Evolutionary conservation across 106 monocot genomes (phyloP), one percentile per base, ranked within the genome.

Genomic region (Apostasia shenzhenica): DNA sequence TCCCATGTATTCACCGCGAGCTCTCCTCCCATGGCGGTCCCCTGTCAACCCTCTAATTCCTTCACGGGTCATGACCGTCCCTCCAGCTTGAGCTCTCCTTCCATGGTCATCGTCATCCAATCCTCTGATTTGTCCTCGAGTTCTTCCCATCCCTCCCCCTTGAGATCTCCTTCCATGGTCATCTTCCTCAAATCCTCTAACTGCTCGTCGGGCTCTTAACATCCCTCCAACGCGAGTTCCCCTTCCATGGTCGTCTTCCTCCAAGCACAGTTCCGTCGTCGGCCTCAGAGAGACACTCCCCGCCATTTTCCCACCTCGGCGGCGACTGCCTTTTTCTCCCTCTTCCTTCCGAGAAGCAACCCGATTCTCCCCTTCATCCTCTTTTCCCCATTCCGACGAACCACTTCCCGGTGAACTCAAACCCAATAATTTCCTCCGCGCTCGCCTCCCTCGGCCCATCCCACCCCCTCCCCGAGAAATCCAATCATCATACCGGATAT

Each of bases 401-500:
- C 4, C 44, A 44, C 13, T 62, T 62, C 48, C 65, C 1, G 37
- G 3, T 1, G 65, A 48, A 8, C 65, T 65, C 9, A 48, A 48
- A 3, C n/a, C 37, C 65, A 12, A 47, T 43, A 37, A 65, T 26
- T 8, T 26, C 53, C 53, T 53, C 38, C 45, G 13, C 57, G 8
- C 49, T 2, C n/a, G 14, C 40, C 38, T 50, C 56, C 57, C 49
- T 67, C 41, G 66, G 39, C 38, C 55, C 12, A 55, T 63, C 13
- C 65, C 55, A 5, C 66, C 65, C 0, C n/a, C 55, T 1, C 66
- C 73, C 46, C 53, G 65, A 1, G 56, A 38, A 42, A 66, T 66
- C 56, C 65, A 73, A 56, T 73, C 73, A 73, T 73, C 73, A 66
- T 44, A 47, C 41, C 54, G 4, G 10, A 52, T 52, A 1, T 50